Evolutionary conservation across 2,329 filamentous ascomycete species (phyloP), one percentile per base, ranked within the genome.

Genomic region (Aspergillus awamori): DNA sequence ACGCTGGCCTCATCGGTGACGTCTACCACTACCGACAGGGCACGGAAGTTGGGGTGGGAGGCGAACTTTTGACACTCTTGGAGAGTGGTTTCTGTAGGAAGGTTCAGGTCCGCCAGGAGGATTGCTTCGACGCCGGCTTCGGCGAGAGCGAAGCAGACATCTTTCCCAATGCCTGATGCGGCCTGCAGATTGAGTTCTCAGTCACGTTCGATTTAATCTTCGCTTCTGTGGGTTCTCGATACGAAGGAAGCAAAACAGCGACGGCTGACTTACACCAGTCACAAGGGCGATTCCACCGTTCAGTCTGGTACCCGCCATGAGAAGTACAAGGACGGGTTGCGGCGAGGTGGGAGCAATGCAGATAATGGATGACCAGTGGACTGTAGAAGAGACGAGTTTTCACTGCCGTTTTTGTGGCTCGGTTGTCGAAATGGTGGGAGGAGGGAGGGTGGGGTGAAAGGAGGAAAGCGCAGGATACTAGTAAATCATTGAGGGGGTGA

Each of bases 141-240:
- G 5, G 5, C 24, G 5, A 26, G 24, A 26, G 24, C 5, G 5
- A 59, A 54, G 41, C 10, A 39, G 2, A 22, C 15, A 5, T 59
- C 57, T 17, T 53, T 43, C 4, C 51, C 39, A 30, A 59, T 59
- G 4, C 39, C 57, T 4, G 57, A 59, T 15, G 39, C 41, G 20
- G 57, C 51, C 57, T 59, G 24, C 24, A 26, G 24, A 28, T 47
- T 8, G 10, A 41, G 13, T 26, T 26, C 24, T 26, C 24, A 26
- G 24, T 26, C 5, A 26, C 5, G 5, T 26, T 26, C 5, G 5
- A 26, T 26, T 26, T 26, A 26, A 26, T 26, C 3, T 26, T 26
- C 5, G 5, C 5, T 26, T 26, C 5, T 26, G 5, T 26, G 5
- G 24, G 5, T 26, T 26, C 24, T 26, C 5, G 5, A 26, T 26